Percentiles rank a stretch among this genome's conserved stretches.
Evolutionary conservation across 768 basidiomycete species (phyloP).

Genomic region (Lentinula raphanica): DNA sequence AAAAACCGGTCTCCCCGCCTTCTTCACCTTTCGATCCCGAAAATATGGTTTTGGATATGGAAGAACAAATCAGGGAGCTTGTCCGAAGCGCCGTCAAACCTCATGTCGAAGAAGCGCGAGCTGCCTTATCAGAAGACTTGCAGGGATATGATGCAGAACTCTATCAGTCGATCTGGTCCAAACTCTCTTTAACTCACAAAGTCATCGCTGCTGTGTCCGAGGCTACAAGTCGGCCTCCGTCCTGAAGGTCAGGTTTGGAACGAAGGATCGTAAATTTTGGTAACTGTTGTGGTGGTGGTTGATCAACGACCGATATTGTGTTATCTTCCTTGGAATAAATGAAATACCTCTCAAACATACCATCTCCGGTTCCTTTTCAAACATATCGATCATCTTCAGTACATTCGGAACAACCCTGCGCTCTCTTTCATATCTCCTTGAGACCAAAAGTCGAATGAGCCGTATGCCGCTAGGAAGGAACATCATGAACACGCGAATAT

Average conservation of each 20-base stretch:
- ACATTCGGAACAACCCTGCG: too few species aligned
- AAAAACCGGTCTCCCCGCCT: conserved; percentile 1
- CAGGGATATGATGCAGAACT: neutral
- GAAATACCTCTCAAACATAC: too few species aligned
- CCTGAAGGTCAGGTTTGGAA: neutral
- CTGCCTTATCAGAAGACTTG: neutral
- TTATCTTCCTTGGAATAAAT: too few species aligned
- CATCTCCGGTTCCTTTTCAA: too few species aligned
- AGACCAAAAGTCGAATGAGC: too few species aligned
- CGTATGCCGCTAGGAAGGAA: too few species aligned
- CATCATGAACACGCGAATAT: too few species aligned
- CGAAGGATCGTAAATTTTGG: too few species aligned
- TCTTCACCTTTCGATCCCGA: conserved; percentile 4
- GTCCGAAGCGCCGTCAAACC: neutral
- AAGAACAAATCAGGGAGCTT: neutral
- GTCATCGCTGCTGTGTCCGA: conserved; percentile 1
- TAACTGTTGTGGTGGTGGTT: too few species aligned
- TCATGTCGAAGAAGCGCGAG: neutral
- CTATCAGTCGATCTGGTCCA: neutral
- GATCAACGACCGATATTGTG: too few species aligned
- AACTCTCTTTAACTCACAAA: neutral
- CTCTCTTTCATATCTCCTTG: too few species aligned
- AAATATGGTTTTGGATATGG: neutral
- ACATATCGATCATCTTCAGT: too few species aligned
- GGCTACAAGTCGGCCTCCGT: neutral